Percentiles rank a stretch among this genome's conserved stretches.
Conservation (phyloP, 2,329 filamentous ascomycete genomes). For the Cryphonectria carpinicola region DNA sequence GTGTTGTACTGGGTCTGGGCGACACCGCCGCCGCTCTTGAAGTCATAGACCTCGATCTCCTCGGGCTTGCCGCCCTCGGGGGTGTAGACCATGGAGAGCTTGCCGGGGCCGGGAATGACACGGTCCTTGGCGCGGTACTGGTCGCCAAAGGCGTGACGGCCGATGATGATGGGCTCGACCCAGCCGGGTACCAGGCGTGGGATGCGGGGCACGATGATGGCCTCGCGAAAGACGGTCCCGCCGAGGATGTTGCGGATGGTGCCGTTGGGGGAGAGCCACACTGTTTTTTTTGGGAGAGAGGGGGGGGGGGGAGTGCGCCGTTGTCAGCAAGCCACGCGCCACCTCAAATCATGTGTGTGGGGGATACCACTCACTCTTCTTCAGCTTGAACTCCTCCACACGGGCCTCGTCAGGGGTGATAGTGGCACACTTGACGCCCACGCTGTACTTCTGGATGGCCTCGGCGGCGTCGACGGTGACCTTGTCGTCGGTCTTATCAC, state of each 20-base stretch:
- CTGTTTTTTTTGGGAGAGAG: too few species aligned
- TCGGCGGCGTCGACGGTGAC: conserved; percentile 94
- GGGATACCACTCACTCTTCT: conserved; percentile 74
- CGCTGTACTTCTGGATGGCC: conserved; percentile 98
- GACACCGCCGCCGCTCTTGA: conserved; percentile 83
- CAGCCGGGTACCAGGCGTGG: conserved; percentile 94
- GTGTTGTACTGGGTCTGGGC: conserved; percentile 99
- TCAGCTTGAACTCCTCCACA: conserved; percentile 97
- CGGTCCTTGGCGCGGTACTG: conserved; percentile 97
- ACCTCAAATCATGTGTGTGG: neutral
- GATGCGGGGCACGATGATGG: conserved; percentile 92
- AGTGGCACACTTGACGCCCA: conserved; percentile 98
- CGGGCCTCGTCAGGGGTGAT: conserved; percentile 97
- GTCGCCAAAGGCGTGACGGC: conserved; percentile 96
- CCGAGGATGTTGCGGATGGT: conserved; percentile 78
- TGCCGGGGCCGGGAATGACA: conserved; percentile 81
- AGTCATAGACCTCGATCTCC: conserved; percentile 88
- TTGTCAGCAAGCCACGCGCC: neutral
- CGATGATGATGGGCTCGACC: conserved; percentile 99
- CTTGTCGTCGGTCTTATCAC: conserved; percentile 94
- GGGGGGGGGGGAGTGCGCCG: conserved; percentile 24
- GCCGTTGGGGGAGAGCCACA: conserved; percentile 99
- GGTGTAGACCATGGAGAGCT: conserved; percentile 93
- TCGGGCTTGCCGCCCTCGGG: conserved; percentile 79
- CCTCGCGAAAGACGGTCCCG: conserved; percentile 98